Evolutionary conservation across 495 filamentous ascomycete species (phyloP).

Genomic region (Penicillium desertorum): DNA sequence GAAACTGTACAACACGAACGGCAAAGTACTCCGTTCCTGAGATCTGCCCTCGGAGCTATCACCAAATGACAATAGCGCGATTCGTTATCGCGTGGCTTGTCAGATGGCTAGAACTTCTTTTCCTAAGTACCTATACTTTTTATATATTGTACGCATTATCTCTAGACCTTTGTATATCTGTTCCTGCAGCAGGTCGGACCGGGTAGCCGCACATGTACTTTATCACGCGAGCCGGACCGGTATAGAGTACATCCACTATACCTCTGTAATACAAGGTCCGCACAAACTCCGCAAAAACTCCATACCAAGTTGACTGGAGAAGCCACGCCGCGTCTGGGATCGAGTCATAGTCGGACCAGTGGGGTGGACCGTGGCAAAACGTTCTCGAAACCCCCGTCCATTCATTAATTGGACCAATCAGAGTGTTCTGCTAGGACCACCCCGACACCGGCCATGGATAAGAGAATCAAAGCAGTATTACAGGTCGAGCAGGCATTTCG

Average conservation of each 20-base stretch:
- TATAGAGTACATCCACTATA: constrained; percentile 1
- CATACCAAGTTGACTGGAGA: constrained; percentile 14
- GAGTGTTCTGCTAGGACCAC: constrained; percentile 13
- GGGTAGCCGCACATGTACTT: constrained; percentile 3
- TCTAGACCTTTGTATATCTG: background rate
- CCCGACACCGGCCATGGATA: constrained; percentile 39
- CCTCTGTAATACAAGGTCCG: constrained; percentile 10
- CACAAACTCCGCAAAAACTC: constrained; percentile 14
- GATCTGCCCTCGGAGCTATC: constrained; percentile 4
- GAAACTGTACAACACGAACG: constrained; percentile 16
- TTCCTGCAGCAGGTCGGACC: constrained; percentile 11
- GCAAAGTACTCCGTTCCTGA: constrained; percentile 18
- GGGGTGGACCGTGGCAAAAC: constrained; percentile 40
- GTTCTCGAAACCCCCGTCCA: constrained; percentile 32
- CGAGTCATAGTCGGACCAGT: constrained; percentile 13
- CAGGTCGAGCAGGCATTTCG: constrained; percentile 9
- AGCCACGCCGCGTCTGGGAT: constrained; percentile 18
- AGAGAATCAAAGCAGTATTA: constrained; percentile 15
- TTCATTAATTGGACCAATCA: constrained; percentile 15
- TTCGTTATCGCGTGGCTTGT: constrained; percentile 20
- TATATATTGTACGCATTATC: background rate
- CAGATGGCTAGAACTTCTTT: constrained; percentile 5
- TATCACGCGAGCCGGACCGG: constrained; percentile 3
- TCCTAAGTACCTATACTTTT: background rate
- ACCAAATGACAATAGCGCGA: constrained; percentile 14